Base-by-base conservation (phyloP, 108 stramenopile species). In the Nitzschia putrida region DNA sequence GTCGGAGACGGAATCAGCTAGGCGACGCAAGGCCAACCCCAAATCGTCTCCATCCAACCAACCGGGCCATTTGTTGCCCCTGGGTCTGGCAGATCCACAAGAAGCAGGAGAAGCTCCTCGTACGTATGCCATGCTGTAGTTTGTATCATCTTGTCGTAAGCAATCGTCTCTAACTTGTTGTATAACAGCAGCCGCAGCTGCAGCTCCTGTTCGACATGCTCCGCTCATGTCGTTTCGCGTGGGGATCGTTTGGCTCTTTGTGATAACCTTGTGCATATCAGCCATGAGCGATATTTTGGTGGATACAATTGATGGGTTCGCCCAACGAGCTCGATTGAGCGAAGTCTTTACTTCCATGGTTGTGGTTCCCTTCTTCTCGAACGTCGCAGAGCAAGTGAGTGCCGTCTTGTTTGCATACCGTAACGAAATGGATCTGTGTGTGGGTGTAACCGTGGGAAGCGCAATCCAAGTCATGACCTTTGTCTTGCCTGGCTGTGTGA, bases 361-460 rank as follows among this genome's bases (percentile, higher is more conserved):
- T 20, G 91, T 99, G 56, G 76, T 99, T 37, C 98, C 98, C 0
- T 96, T 96, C 77, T 96, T 99, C 69, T 95, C 96, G 10, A 99
- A 99, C 63, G 94, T 97, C 18, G 97, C 97, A 0, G 98, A 99
- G 72, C 98, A 99, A 80, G 93, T 96, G 10, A 87, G 92, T 45
- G 97, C 95, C 2, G 73, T 98, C 12, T 79, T 96, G 26, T 96
- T 98, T 77, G 97, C 95, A 0, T 95, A 86, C 69, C 85, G 91
- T 52, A 94, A 96, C 74, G 96, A 98, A 78, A 97, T 98, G 97
- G 97, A 98, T 85, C 79, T 99, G 26, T 90, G 93, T 45, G 81
- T 99, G 44, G 98, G 97, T 16, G 92, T 99, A 0, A 97, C 97
- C 0, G 92, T 98, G 3, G 98, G 98, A 0, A 95, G 93, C 59